These are phyloP conservation scores for Auricularia heimuer DNA, from an alignment of 768 basidiomycete genomes.

Conservation along the genomic window DNA sequence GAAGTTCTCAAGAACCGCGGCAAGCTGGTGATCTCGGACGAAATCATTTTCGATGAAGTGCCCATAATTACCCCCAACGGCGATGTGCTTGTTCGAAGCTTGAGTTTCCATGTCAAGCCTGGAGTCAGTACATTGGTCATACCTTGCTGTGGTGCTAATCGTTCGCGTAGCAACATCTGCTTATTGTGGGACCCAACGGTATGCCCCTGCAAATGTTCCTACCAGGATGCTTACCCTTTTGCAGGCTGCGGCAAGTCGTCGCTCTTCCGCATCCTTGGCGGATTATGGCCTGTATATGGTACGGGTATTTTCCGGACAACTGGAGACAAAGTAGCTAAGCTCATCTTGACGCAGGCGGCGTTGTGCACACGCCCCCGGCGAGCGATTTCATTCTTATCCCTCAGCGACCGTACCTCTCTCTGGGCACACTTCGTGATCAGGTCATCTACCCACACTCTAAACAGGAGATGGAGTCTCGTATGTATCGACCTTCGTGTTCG, in stretches of 20 bases:
- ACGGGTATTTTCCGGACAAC: conserved; percentile 16
- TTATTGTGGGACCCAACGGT: conserved; percentile 95
- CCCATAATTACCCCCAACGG: conserved; percentile 96
- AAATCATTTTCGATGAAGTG: conserved; percentile 86
- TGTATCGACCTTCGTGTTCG: conserved; percentile 11
- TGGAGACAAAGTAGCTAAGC: neutral
- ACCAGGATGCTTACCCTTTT: neutral
- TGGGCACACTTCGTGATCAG: conserved; percentile 91
- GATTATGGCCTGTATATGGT: conserved; percentile 86
- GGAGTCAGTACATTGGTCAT: conserved; percentile 44
- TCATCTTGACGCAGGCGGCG: conserved; percentile 36
- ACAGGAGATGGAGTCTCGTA: conserved; percentile 46
- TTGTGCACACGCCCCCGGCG: conserved; percentile 82
- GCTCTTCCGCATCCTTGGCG: conserved; percentile 91
- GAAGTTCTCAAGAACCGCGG: conserved; percentile 75
- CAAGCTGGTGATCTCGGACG: conserved; percentile 69
- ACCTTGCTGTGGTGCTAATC: conserved; percentile 10
- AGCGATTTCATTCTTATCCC: conserved; percentile 90
- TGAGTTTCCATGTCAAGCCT: conserved; percentile 84
- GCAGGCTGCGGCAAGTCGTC: conserved; percentile 81
- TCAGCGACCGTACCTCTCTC: conserved; percentile 88
- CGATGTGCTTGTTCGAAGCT: conserved; percentile 72
- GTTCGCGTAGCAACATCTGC: conserved; percentile 62
- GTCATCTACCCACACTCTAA: conserved; percentile 89
- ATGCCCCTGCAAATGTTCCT: conserved; percentile 6